Percentiles rank a stretch among this genome's conserved stretches.
Conservation (phyloP, 345 rosid species). For the Hirschfeldia incana region DNA sequence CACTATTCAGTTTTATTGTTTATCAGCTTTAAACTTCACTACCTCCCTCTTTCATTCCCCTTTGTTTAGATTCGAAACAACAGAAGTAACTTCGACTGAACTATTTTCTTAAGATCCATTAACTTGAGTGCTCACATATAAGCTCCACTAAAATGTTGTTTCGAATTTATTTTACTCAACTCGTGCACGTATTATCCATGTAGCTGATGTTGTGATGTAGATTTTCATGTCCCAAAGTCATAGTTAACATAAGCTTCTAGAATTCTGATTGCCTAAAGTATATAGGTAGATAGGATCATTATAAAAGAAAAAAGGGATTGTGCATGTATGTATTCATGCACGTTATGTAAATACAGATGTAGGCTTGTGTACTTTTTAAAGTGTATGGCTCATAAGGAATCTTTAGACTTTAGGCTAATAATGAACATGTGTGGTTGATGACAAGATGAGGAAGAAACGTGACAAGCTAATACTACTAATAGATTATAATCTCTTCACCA, state of each 20-base stretch:
- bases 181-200: no score
- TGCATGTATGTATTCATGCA: not conserved
- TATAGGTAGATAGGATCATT: not conserved
- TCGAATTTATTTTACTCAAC: not conserved
- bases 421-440: slow-evolving; percentile 42
- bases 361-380: slow-evolving; percentile 27
- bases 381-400: slow-evolving; percentile 28
- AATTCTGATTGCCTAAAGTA: not conserved
- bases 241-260: not conserved
- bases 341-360: slow-evolving; percentile 10
- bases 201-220: not conserved
- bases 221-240: not conserved
- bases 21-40: not conserved
- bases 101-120: not conserved
- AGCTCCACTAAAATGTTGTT: not conserved
- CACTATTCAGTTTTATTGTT: slow-evolving; percentile 1
- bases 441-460: slow-evolving; percentile 37
- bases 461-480: slow-evolving; percentile 32
- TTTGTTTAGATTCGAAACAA: not conserved
- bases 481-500: slow-evolving; percentile 18
- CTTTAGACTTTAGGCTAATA: slow-evolving; percentile 19
- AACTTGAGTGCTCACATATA: not conserved
- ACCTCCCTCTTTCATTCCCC: not conserved
- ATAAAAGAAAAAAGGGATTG: not conserved
- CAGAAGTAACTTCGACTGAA: not conserved